These are phyloP conservation scores for Sequoia sempervirens DNA, from an alignment of 75 land plant genomes.

Conservation along the genomic window DNA sequence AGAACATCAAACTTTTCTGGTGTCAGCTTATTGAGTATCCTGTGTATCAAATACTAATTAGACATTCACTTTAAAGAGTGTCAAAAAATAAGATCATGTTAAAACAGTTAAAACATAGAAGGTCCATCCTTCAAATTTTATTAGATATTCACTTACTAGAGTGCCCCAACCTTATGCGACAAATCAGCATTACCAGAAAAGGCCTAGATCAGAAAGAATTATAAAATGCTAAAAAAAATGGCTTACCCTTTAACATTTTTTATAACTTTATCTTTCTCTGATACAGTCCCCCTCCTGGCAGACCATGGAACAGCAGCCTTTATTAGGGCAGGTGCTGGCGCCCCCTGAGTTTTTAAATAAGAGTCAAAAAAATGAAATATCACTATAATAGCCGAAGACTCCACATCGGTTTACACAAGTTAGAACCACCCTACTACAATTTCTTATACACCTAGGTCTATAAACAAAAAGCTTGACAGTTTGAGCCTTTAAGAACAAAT, in stretches of 20 bases:
- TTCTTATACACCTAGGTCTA: no score
- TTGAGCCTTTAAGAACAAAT: no score
- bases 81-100: not conserved
- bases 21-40: no score
- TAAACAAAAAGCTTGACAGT: no score
- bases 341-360: conserved; percentile 12
- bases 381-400: not conserved
- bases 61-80: no score
- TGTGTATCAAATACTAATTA: no score
- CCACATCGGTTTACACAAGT: not conserved
- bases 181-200: no score
- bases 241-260: conserved; percentile 86
- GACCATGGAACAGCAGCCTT: conserved; percentile 91
- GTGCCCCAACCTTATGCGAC: not conserved
- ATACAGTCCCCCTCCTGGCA: conserved; percentile 62
- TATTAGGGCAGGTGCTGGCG: conserved; percentile 50
- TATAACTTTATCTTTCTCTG: conserved; percentile 79
- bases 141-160: not conserved
- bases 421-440: not conserved
- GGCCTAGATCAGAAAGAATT: not conserved
- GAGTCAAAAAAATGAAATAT: not conserved
- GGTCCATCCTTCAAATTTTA: not conserved
- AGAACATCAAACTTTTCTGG: no score
- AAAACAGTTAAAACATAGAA: not conserved
- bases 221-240: not conserved